Conservation (phyloP, 148 eudicot genomes). For the Rheum nobile region DNA sequence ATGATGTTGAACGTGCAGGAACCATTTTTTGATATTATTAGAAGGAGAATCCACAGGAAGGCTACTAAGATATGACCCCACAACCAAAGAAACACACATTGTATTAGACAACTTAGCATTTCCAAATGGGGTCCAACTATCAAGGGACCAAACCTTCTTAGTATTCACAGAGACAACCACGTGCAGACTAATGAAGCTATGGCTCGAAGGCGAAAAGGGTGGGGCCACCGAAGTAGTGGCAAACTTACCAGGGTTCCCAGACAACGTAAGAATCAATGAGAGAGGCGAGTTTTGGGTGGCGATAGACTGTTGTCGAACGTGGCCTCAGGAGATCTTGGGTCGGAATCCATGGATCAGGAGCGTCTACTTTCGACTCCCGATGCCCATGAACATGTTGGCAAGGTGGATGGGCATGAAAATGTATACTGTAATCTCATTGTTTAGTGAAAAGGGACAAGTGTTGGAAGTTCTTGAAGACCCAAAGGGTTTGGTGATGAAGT, state of each 20-base stretch:
- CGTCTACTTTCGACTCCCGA: constrained; percentile 65
- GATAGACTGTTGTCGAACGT: constrained; percentile 82
- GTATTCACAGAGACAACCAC: constrained; percentile 81
- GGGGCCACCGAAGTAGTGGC: constrained; percentile 50
- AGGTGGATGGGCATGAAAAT: constrained; percentile 61
- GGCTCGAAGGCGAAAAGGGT: constrained; percentile 53
- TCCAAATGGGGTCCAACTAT: constrained; percentile 87
- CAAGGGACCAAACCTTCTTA: constrained; percentile 66
- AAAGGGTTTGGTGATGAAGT: constrained; percentile 71
- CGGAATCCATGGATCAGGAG: constrained; percentile 74
- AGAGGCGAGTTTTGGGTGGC: constrained; percentile 90
- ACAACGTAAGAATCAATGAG: constrained; percentile 70
- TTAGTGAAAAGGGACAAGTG: constrained; percentile 55
- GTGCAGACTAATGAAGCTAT: constrained; percentile 81
- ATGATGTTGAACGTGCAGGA: constrained; percentile 24
- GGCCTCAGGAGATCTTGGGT: constrained; percentile 47
- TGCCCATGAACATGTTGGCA: constrained; percentile 50
- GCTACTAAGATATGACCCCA: constrained; percentile 77
- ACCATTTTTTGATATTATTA: constrained; percentile 64
- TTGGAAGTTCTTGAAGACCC: constrained; percentile 74
- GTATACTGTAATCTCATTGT: constrained; percentile 59
- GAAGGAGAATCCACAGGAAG: constrained; percentile 92
- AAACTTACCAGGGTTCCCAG: constrained; percentile 84
- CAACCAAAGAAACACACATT: constrained; percentile 58
- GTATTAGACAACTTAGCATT: constrained; percentile 71